These are phyloP conservation scores for Termitomyces sp. DNA, from an alignment of 768 basidiomycete genomes.

Conservation along the genomic window DNA sequence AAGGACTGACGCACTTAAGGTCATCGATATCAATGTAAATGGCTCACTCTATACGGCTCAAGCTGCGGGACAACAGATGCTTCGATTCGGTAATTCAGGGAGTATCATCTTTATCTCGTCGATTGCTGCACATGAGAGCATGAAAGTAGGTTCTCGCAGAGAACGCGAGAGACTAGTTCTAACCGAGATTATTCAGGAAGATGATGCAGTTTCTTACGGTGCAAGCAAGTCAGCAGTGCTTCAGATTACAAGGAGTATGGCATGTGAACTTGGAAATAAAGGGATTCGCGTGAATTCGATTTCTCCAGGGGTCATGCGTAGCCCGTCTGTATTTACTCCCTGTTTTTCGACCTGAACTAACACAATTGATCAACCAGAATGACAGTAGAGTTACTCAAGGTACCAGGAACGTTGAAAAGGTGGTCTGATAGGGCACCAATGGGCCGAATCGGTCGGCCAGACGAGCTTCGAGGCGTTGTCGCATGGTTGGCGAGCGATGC, in stretches of 20 bases:
- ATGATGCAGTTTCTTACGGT: constrained; percentile 43
- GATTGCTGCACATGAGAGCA: constrained; percentile 44
- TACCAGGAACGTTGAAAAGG: constrained; percentile 52
- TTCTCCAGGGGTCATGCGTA: constrained; percentile 72
- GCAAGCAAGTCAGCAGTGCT: constrained; percentile 70
- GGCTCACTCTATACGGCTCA: constrained; percentile 61
- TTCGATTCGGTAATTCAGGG: constrained; percentile 41
- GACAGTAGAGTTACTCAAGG: constrained; percentile 64
- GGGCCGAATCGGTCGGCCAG: constrained; percentile 64
- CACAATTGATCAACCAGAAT: constrained; percentile 37
- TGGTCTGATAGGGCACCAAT: constrained; percentile 67
- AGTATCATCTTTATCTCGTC: constrained; percentile 63
- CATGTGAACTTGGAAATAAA: constrained; percentile 64
- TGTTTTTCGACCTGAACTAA: neutral
- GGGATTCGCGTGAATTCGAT: constrained; percentile 69
- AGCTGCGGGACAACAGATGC: constrained; percentile 60
- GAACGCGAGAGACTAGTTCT: no score
- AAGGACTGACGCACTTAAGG: constrained; percentile 27
- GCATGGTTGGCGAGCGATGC: constrained; percentile 72
- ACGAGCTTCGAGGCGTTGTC: constrained; percentile 67
- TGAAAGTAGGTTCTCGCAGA: neutral
- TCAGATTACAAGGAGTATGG: constrained; percentile 78
- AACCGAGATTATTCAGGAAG: neutral
- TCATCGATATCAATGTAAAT: constrained; percentile 62
- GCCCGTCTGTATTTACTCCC: constrained; percentile 33